Evolutionary conservation across 345 rosid genomes (phyloP).

Genomic region (Brassica napus): Da-Ae NC_063450.1:20410001-20410500

Average conservation of each 20-base stretch:
- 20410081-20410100: conserved; percentile 18
- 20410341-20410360: not conserved
- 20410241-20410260: too few relatives aligned
- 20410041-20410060: conserved; percentile 3
- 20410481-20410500: too few relatives aligned
- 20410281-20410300: not conserved
- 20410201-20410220: not conserved
- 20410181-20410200: not conserved
- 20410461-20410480: too few relatives aligned
- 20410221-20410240: not conserved
- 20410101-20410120: not conserved
- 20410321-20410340: not conserved
- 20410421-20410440: not conserved
- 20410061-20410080: not conserved
- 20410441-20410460: not conserved
- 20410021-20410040: conserved; percentile 8
- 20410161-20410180: not conserved
- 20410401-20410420: not conserved
- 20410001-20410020: not conserved
- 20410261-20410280: not conserved
- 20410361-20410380: not conserved
- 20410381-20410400: not conserved
- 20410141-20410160: not conserved
- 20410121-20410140: too few relatives aligned
- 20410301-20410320: not conserved